Conservation (phyloP, 2,329 filamentous ascomycete species). For the Nannizzia gypsea region DNA sequence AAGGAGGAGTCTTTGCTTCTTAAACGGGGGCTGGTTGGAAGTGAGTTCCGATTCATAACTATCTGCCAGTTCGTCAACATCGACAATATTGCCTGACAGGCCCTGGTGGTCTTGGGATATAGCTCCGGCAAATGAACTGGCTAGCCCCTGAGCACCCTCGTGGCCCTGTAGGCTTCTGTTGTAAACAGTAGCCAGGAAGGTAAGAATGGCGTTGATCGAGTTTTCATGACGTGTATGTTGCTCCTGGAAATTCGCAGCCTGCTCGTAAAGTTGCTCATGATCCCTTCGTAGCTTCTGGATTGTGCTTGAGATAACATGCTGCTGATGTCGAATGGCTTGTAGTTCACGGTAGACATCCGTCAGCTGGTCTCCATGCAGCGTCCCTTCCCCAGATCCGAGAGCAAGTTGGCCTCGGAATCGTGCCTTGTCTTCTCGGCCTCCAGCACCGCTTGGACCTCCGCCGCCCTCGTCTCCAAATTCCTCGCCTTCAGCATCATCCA, state of each 20-base stretch:
- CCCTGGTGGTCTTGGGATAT: slow-evolving; percentile 47
- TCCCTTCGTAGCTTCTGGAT: slow-evolving; percentile 72
- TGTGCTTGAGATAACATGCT: slow-evolving; percentile 71
- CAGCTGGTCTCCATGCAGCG: slow-evolving; percentile 52
- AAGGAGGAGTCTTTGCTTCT: slow-evolving; percentile 37
- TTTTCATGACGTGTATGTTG: slow-evolving; percentile 95
- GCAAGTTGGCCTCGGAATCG: slow-evolving; percentile 34
- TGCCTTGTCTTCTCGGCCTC: slow-evolving; percentile 24
- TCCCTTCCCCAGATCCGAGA: slow-evolving; percentile 22
- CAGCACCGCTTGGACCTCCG: slow-evolving; percentile 13
- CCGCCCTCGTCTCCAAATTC: slow-evolving; percentile 35
- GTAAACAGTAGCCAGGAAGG: slow-evolving; percentile 93
- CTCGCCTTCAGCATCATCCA: slow-evolving; percentile 58
- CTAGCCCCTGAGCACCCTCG: slow-evolving; percentile 60
- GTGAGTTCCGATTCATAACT: slow-evolving; percentile 8
- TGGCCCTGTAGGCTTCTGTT: slow-evolving; percentile 84
- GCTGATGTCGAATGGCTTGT: slow-evolving; percentile 69
- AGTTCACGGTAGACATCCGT: slow-evolving; percentile 67
- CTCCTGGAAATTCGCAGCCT: slow-evolving; percentile 78
- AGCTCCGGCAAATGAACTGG: slow-evolving; percentile 69
- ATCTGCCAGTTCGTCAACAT: slow-evolving; percentile 44
- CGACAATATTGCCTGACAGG: slow-evolving; percentile 48
- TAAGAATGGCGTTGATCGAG: slow-evolving; percentile 96
- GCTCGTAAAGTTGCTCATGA: slow-evolving; percentile 76
- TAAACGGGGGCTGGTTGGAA: slow-evolving; percentile 30